Evolutionary conservation across 345 rosid species (phyloP).

Genomic region (Lepidium aucheri): DNA sequence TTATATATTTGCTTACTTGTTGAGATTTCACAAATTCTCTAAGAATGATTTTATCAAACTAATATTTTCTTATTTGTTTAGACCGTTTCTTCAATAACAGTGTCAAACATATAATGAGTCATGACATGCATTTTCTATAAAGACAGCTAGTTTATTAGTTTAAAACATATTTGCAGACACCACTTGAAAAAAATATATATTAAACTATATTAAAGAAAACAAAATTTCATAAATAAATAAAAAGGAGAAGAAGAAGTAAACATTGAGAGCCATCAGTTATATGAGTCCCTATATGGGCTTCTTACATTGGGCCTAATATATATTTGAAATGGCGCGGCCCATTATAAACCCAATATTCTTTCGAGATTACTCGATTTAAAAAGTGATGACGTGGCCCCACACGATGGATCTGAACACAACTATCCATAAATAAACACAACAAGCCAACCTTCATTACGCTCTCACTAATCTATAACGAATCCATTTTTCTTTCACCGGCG

Average conservation of each 20-base stretch:
- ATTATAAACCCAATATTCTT: neutral
- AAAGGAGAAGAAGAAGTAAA: neutral
- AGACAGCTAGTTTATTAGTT: slow-evolving; percentile 9
- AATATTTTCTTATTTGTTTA: neutral
- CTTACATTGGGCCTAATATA: neutral
- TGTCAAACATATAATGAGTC: slow-evolving; percentile 17
- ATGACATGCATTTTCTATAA: slow-evolving; percentile 16
- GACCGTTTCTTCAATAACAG: slow-evolving; percentile 7
- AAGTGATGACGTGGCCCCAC: slow-evolving; percentile 18
- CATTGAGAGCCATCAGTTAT: no score
- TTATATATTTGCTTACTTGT: neutral
- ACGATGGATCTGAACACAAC: slow-evolving; percentile 5
- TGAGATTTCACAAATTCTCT: neutral
- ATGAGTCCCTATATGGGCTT: neutral
- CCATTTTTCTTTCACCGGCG: neutral
- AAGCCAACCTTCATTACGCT: neutral
- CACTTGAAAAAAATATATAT: neutral
- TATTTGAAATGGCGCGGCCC: neutral
- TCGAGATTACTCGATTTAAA: neutral
- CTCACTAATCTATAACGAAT: neutral
- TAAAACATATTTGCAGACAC: neutral
- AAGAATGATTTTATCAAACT: neutral
- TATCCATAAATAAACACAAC: neutral
- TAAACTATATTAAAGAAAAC: neutral
- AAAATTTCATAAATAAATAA: no score